Conservation (phyloP, 192 early-diverging fungal species). For the Backusella tarrabulga region DNA sequence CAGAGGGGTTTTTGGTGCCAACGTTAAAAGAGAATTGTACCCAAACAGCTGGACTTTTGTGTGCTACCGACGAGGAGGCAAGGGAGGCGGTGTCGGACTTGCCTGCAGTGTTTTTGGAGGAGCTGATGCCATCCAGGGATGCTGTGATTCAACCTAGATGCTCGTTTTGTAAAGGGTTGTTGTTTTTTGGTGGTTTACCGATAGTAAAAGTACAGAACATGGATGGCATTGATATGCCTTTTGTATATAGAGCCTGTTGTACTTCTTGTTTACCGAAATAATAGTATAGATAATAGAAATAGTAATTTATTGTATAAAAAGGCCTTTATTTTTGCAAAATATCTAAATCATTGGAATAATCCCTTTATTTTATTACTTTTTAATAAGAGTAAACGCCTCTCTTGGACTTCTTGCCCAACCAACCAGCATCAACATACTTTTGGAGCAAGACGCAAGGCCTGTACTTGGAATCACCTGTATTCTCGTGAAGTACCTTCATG, state of each 20-base stretch:
- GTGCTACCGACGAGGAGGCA: neutral
- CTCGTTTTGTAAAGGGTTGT: neutral
- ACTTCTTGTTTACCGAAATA: neutral
- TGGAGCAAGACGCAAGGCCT: slow-evolving; percentile 87
- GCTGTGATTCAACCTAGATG: neutral
- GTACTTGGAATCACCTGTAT: slow-evolving; percentile 95
- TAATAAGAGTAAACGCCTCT: slow-evolving; percentile 88
- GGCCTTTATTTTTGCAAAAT: neutral
- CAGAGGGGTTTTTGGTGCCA: neutral
- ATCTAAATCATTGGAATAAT: neutral
- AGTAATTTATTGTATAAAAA: neutral
- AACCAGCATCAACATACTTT: slow-evolving; percentile 96
- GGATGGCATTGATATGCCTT: neutral
- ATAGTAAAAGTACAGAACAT: neutral
- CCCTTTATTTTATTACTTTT: neutral
- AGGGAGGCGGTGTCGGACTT: neutral
- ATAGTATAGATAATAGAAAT: neutral
- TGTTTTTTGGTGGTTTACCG: neutral
- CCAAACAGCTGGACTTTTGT: slow-evolving; percentile 2
- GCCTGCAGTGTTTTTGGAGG: neutral
- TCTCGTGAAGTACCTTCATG: slow-evolving; percentile 89
- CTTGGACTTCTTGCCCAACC: slow-evolving; percentile 90
- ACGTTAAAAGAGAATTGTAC: neutral
- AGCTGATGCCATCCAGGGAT: neutral
- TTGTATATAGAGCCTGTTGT: slow-evolving; percentile 10